A percentile compares a stretch with the other conserved stretches of the same genome.
phyloP scores from a whole-genome alignment of 129 eudicot species.

The Helianthus annuus region HanXRQr2.0-SUNRISE NC_035436.2:155969043-155969542 shows the following conservation, averaged over 20 bases:
- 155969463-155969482: constrained; percentile 49
- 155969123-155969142: too few relatives aligned
- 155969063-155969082: too few relatives aligned
- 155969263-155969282: neutral
- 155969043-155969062: too few relatives aligned
- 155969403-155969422: constrained; percentile 50
- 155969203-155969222: neutral
- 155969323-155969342: neutral
- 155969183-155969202: neutral
- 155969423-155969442: constrained; percentile 47
- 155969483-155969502: constrained; percentile 46
- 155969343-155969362: neutral
- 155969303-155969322: neutral
- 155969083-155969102: too few relatives aligned
- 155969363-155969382: constrained; percentile 5
- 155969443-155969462: constrained; percentile 51
- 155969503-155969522: constrained; percentile 42
- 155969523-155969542: constrained; percentile 44
- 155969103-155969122: too few relatives aligned
- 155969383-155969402: constrained; percentile 1
- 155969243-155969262: neutral
- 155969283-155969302: neutral
- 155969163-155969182: neutral
- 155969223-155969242: neutral
- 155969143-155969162: too few relatives aligned